Evolutionary conservation across 192 early-diverging fungal genomes (phyloP).

Genomic region (Thoreauomyces humboldtii): DNA sequence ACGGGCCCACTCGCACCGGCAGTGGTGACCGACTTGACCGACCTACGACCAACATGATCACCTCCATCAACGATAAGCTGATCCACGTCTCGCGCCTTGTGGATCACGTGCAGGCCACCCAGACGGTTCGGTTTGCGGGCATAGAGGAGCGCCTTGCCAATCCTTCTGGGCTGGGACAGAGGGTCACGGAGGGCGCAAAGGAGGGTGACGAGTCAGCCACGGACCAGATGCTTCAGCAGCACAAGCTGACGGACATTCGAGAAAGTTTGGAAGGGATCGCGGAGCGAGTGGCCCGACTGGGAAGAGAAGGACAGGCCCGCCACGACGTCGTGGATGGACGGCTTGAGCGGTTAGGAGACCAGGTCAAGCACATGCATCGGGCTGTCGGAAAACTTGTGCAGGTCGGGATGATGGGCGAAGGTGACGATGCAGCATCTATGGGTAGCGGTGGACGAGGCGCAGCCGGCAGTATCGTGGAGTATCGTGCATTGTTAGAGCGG

Average conservation of each 20-base stretch:
- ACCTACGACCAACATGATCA: conserved; percentile 34
- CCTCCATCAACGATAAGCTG: conserved; percentile 38
- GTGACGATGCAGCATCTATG: not conserved
- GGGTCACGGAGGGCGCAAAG: no score
- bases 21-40: conserved; percentile 23
- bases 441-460: not conserved
- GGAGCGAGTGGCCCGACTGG: conserved; percentile 8
- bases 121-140: conserved; percentile 13
- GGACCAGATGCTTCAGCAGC: conserved; percentile 18
- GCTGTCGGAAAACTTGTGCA: conserved; percentile 20
- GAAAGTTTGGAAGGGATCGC: conserved; percentile 4
- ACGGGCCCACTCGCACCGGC: not conserved
- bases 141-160: not conserved
- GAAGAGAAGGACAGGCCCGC: conserved; percentile 16
- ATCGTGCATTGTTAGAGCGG: not conserved
- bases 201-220: conserved; percentile 11
- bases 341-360: conserved; percentile 11
- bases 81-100: conserved; percentile 24
- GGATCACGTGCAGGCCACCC: conserved; percentile 28
- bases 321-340: conserved; percentile 27
- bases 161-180: not conserved
- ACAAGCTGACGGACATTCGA: conserved; percentile 24
- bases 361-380: conserved; percentile 25
- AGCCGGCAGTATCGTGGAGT: conserved; percentile 1
- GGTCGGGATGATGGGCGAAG: conserved; percentile 12